phyloP scores from a whole-genome alignment of 495 filamentous ascomycete species.

The Penicillium taxi region DNA sequence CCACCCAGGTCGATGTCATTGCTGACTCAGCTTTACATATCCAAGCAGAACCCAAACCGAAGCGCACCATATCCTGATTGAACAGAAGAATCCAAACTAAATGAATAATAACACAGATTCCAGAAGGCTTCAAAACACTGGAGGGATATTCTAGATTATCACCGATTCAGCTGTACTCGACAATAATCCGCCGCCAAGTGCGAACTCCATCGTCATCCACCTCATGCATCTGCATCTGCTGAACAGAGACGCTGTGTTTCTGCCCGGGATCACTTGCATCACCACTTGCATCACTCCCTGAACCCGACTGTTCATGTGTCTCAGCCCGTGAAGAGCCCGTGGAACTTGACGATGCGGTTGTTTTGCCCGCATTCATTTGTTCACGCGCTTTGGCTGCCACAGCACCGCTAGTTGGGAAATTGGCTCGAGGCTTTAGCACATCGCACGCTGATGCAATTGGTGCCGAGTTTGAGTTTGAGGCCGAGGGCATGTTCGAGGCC shows the following conservation, averaged over 20 bases:
- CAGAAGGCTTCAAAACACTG: no score
- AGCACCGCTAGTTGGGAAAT: slow-evolving; percentile 24
- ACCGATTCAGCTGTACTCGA: slow-evolving; percentile 37
- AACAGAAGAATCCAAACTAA: no score
- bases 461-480: slow-evolving; percentile 4
- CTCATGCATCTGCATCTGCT: slow-evolving; percentile 27
- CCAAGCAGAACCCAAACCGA: no score
- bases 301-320: not conserved
- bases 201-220: slow-evolving; percentile 25
- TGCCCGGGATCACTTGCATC: slow-evolving; percentile 7
- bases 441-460: slow-evolving; percentile 26
- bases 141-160: no score
- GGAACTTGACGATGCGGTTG: slow-evolving; percentile 1
- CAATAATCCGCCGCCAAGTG: slow-evolving; percentile 26
- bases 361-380: slow-evolving; percentile 9
- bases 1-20: slow-evolving; percentile 1
- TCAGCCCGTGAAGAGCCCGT: not conserved
- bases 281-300: not conserved
- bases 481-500: not conserved
- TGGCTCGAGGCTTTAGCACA: slow-evolving; percentile 28
- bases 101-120: slow-evolving; percentile 4
- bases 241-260: slow-evolving; percentile 20
- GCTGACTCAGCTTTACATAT: slow-evolving; percentile 6
- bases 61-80: no score
- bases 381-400: slow-evolving; percentile 18